Evolutionary conservation across 805 yeast species (phyloP).

Genomic region (Schwanniomyces sp.): DNA sequence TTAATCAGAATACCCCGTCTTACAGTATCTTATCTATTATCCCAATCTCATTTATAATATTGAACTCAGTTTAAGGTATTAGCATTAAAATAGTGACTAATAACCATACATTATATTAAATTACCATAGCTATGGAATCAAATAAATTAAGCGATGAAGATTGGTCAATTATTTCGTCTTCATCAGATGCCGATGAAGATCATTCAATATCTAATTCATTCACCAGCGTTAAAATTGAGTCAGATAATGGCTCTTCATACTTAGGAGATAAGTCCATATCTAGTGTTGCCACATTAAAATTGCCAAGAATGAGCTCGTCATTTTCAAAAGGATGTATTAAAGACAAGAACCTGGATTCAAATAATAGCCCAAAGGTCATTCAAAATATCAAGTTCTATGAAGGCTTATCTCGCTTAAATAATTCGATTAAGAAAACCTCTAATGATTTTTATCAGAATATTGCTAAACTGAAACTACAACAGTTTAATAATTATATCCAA

Average conservation of each 20-base stretch:
- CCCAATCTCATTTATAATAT: background rate
- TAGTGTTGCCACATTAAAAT: conserved; percentile 16
- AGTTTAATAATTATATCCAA: conserved; percentile 11
- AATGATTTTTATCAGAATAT: conserved; percentile 16
- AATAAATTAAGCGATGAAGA: conserved; percentile 33
- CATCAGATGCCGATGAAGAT: conserved; percentile 40
- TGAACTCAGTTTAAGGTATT: background rate
- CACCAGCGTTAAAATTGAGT: background rate
- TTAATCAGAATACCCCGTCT: background rate
- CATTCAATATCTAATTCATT: conserved; percentile 17
- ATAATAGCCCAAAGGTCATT: background rate
- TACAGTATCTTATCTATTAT: background rate
- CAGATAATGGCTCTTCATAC: background rate
- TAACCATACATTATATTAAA: background rate
- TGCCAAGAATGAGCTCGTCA: conserved; percentile 10
- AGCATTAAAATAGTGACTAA: background rate
- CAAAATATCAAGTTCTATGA: conserved; percentile 23
- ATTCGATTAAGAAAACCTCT: conserved; percentile 22
- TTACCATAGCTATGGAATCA: conserved; percentile 5
- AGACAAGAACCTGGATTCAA: background rate
- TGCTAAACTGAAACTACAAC: conserved; percentile 14
- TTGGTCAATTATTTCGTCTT: conserved; percentile 45
- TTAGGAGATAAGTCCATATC: conserved; percentile 6
- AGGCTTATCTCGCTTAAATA: conserved; percentile 17
- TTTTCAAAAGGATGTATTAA: background rate